Evolutionary conservation across 2,329 filamentous ascomycete species (phyloP), one percentile per base, ranked within the genome.

Genomic region (Tolypocladium ovalisporum): DNA sequence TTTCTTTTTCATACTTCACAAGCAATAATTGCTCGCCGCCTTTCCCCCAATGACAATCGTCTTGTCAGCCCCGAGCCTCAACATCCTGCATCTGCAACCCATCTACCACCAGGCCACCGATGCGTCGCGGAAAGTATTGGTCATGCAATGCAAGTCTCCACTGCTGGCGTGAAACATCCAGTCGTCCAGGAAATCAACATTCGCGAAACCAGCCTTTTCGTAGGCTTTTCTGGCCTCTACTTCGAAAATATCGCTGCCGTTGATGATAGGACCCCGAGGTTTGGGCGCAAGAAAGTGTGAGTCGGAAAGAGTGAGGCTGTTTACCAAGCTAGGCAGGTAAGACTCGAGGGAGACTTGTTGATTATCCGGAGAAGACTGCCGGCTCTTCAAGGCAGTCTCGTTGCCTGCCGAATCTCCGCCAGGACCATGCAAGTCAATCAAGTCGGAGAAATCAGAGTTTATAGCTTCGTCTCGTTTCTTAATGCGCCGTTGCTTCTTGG

Each of bases 91-190:
- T n/a, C n/a, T n/a, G n/a, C n/a, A n/a, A n/a, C n/a, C n/a, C n/a
- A 4, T 12, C 39, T 54, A 49, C 63, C 63, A 64, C 60, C 63
- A 62, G 17, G 39, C 22, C 2, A 40, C 35, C n/a, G 36, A 42
- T 19, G 57, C 52, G 4, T 60, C 52, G 1, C 63, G 60, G 24
- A 59, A 57, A 3, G 59, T 60, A 32, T 67, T 66, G 12, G 63
- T 61, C 6, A 56, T 60, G 39, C 63, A 65, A 32, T 71, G 68
- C 47, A 71, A 55, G 22, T 70, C 68, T 1, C 68, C 68, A 4
- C 40, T 32, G 0, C 17, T 0, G 4, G 62, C 62, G 36, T 68
- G 66, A 1, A 62, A 62, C 9, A 62, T 17, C 42, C 42, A 47
- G 59, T 27, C 22, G 6, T 37, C 32, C 19, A 54, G 29, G 22